Base-by-base conservation (phyloP, 768 basidiomycete species). In the Coprinopsis marcescibilis region DNA sequence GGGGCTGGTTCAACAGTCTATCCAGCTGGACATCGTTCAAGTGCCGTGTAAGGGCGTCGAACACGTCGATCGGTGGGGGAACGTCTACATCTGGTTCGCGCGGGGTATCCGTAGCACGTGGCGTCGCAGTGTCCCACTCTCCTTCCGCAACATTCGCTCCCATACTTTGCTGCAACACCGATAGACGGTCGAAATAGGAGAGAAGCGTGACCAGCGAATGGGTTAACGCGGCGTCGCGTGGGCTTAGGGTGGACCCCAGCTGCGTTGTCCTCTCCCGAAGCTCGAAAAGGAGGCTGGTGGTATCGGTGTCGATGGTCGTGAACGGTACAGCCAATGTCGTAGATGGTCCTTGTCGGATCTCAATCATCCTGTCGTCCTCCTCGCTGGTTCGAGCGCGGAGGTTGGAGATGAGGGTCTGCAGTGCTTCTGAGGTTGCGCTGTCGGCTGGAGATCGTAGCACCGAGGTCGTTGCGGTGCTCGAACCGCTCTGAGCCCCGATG, bases 191-290 rank as follows among this genome's bases (percentile, higher is more conserved):
- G 45, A 92, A 76, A 57, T 89, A 77, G 4, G 76, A 61, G 14
- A 92, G 68, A 24, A 93, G 75, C 0, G 83, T 75, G 17, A 83
- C 77, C 45, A 94, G 77, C 1, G 84, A 70, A 20, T 70, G 77
- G 5, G 83, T 83, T 25, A 92, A 77, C 15, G 70, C 65, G 0
- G 79, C 81, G 49, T 89, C 86, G 7, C 55, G 65, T 8, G 66
- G 55, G 2, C 69, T 60, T 32, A 81, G 59, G 0, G 73, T 67
- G 24, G 67, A 59, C 1, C 71, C 66, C 4, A 81, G 60, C 7
- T 60, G 55, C 37, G 79, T 72, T 6, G 89, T 71, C 48, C 78
- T 78, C 34, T 61, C 57, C 17, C 66, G 69, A 3, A 90, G 72
- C 59, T 89, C 86, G 36, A 63, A 65, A 23, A 89, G 60, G 19